phyloP scores from a whole-genome alignment of 2,329 filamentous ascomycete species.

The Cordyceps javanica region DNA sequence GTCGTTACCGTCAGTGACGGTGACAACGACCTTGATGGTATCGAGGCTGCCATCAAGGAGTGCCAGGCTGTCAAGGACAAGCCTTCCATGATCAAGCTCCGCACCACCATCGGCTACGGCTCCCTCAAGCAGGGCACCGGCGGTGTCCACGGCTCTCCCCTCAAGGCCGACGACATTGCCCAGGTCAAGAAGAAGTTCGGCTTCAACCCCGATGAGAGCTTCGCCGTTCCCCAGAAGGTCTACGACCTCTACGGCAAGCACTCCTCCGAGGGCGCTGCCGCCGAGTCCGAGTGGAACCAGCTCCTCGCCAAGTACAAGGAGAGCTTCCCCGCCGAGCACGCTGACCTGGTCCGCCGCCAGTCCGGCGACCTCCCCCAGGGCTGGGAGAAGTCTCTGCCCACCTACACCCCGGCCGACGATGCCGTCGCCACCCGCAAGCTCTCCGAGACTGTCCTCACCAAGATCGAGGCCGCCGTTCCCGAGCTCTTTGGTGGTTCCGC shows the following conservation, averaged over 20 bases:
- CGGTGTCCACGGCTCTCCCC: constrained; percentile 90
- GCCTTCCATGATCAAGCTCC: constrained; percentile 93
- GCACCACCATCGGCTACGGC: constrained; percentile 94
- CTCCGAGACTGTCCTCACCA: constrained; percentile 86
- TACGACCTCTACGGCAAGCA: constrained; percentile 88
- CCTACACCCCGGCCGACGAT: constrained; percentile 78
- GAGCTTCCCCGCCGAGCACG: constrained; percentile 71
- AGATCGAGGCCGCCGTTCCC: constrained; percentile 75
- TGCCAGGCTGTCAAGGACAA: constrained; percentile 88
- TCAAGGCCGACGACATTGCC: constrained; percentile 92
- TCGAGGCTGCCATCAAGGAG: constrained; percentile 82
- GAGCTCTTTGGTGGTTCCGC: constrained; percentile 95
- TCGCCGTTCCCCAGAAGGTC: constrained; percentile 89
- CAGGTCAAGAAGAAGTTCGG: constrained; percentile 92
- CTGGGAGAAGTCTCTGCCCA: constrained; percentile 90
- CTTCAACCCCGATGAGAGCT: constrained; percentile 90
- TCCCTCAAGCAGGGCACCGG: constrained; percentile 89
- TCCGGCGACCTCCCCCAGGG: constrained; percentile 82
- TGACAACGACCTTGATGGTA: constrained; percentile 78
- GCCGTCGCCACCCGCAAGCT: constrained; percentile 93
- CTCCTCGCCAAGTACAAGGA: constrained; percentile 80
- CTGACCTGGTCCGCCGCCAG: constrained; percentile 75
- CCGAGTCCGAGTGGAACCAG: constrained; percentile 92
- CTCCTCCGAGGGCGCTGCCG: constrained; percentile 76
- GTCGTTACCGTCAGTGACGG: constrained; percentile 77